phyloP scores from a whole-genome alignment of 2,329 filamentous ascomycete genomes.

The Scopulariopsis brevicaulis region DNA sequence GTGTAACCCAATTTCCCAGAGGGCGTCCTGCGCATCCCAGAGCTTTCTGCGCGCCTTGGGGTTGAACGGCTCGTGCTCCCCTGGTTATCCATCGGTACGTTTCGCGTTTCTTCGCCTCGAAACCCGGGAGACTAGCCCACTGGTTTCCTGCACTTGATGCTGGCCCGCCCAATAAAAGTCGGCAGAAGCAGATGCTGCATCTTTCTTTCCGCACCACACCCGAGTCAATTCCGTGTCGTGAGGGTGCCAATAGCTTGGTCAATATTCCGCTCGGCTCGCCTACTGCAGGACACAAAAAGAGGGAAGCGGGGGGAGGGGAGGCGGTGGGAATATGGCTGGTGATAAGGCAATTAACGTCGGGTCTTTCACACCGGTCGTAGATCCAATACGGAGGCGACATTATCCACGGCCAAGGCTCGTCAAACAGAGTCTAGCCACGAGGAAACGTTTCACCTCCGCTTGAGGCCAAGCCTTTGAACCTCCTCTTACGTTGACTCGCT shows the following conservation, averaged over 20 bases:
- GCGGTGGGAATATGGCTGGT: not conserved
- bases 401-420: not conserved
- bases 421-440: not conserved
- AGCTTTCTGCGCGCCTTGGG: not conserved
- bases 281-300: not conserved
- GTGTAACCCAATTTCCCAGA: not conserved
- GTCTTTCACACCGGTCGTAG: not conserved
- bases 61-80: not conserved
- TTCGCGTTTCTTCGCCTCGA: not conserved
- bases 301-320: not conserved
- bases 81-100: not conserved
- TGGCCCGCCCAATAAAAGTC: not conserved
- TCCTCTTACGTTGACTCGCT: not conserved
- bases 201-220: not conserved
- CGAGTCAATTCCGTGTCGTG: not conserved
- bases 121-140: not conserved
- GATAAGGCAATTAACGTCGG: not conserved
- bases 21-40: not conserved
- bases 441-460: slow-evolving; percentile 1
- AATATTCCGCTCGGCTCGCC: not conserved
- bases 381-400: not conserved
- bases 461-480: not conserved
- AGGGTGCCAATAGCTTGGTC: not conserved
- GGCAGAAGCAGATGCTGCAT: not conserved
- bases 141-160: not conserved